A percentile compares a stretch with the other conserved stretches of the same genome.
Evolutionary conservation across 352 stramenopile genomes (phyloP).

Genomic region (Phytophthora capsici): DNA sequence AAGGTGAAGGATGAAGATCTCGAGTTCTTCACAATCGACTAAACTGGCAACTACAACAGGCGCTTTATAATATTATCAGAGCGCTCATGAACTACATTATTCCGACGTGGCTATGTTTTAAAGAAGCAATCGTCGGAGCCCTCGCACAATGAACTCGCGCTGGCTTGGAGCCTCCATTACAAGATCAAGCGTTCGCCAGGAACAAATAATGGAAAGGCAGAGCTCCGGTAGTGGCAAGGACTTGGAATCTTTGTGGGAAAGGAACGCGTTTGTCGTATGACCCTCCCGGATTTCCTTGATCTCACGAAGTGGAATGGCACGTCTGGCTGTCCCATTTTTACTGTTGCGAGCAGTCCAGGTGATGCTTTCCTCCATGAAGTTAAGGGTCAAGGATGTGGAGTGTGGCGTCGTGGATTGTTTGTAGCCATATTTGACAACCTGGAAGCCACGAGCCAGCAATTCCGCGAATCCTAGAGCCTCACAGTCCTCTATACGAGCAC

Average conservation of each 20-base stretch:
- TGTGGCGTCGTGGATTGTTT: constrained; percentile 54
- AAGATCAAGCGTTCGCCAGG: constrained; percentile 69
- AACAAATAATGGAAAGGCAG: constrained; percentile 68
- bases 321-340: constrained; percentile 10
- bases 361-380: constrained; percentile 62
- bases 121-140: constrained; percentile 47
- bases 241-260: constrained; percentile 31
- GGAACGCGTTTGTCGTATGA: constrained; percentile 59
- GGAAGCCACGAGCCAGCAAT: constrained; percentile 63
- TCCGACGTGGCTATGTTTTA: too few relatives aligned
- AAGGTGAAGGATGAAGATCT: constrained; percentile 65
- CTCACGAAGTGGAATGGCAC: constrained; percentile 53
- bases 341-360: constrained; percentile 57
- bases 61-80: constrained; percentile 23
- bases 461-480: constrained; percentile 69
- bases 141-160: constrained; percentile 61
- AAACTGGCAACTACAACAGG: constrained; percentile 5
- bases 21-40: constrained; percentile 63
- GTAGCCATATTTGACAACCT: constrained; percentile 68
- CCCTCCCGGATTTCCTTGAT: constrained; percentile 62
- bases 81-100: background rate
- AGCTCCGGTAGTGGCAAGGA: constrained; percentile 35
- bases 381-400: constrained; percentile 48
- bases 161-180: constrained; percentile 54
- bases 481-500: constrained; percentile 57